Evolutionary conservation across 2,329 filamentous ascomycete species (phyloP), one percentile per base, ranked within the genome.

Genomic region (Blumeria graminis): DNA sequence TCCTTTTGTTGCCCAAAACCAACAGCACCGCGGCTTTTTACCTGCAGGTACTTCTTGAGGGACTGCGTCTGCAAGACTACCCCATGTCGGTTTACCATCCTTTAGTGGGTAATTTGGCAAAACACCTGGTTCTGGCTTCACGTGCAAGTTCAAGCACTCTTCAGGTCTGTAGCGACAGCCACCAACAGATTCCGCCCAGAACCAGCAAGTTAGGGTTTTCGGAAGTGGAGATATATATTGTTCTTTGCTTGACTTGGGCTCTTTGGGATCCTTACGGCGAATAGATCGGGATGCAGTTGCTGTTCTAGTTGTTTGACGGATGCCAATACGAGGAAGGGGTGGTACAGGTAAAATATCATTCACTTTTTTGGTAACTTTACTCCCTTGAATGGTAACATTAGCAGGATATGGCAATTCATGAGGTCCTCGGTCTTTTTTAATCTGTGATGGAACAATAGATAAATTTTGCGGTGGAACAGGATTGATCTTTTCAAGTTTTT

Each of bases 81-180:
- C 55, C 55, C 55, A 56, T 6, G 55, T 56, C n/a, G 55, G 43
- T 28, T 56, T 56, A 6, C 55, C 55, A 14, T 56, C 54, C n/a
- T 56, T 56, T 16, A 56, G 46, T 5, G 55, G 55, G 32, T 50
- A 56, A 16, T 56, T 38, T 35, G 55, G 43, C 9, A 50, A 28
- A 6, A 28, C 16, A 9, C 33, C 55, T 22, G 43, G 43, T 28
- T 56, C 28, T 28, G 55, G 55, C 13, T 35, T 50, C 1, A 50
- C 33, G 43, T 56, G 55, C 7, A 56, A 16, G 28, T 56, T 50
- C 32, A 48, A 28, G n/a, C 55, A 56, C n/a, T 56, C 55, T 48
- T 48, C 41, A 18, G 43, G 43, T 38, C 46, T 34, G 10, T 56
- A 56, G n/a, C 55, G 22, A 51, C 55, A 56, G 9, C 55, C 55